Conservation (phyloP, 495 filamentous ascomycete genomes). For the Trypethelium eluteriae region DNA sequence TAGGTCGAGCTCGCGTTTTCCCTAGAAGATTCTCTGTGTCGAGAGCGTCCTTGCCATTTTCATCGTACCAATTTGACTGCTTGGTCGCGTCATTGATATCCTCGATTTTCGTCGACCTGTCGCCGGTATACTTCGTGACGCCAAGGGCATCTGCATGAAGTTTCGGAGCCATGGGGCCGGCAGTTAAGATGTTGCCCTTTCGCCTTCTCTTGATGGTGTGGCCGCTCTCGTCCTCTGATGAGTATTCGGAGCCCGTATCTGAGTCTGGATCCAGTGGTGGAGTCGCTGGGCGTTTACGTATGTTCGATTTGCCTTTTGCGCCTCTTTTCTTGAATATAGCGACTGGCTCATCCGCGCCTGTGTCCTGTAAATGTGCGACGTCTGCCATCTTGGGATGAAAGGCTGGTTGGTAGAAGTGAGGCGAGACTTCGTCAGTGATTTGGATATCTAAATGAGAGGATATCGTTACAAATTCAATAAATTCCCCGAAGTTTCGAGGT, state of each 20-base stretch:
- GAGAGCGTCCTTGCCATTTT: constrained; percentile 45
- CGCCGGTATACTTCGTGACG: constrained; percentile 52
- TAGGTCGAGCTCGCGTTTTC: constrained; percentile 43
- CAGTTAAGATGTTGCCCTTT: constrained; percentile 54
- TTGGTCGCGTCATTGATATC: constrained; percentile 86
- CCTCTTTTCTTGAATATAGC: constrained; percentile 83
- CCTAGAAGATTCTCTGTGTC: constrained; percentile 58
- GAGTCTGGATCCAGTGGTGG: constrained; percentile 58
- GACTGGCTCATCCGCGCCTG: constrained; percentile 30
- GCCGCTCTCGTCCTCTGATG: constrained; percentile 70
- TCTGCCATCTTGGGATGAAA: constrained; percentile 22
- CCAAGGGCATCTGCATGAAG: constrained; percentile 37
- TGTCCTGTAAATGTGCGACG: constrained; percentile 8
- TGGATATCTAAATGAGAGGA: no score
- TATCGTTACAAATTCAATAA: no score
- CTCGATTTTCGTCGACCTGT: constrained; percentile 51
- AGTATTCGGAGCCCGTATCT: constrained; percentile 49
- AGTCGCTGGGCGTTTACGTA: constrained; percentile 76
- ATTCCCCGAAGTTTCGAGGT: no score
- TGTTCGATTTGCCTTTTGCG: constrained; percentile 63
- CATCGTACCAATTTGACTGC: constrained; percentile 82
- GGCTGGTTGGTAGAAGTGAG: background rate
- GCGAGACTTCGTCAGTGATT: background rate
- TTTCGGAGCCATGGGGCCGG: constrained; percentile 43
- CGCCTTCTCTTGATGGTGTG: constrained; percentile 71